phyloP scores from a whole-genome alignment of 805 yeast genomes.

The Debaryomyces hansenii region DNA sequence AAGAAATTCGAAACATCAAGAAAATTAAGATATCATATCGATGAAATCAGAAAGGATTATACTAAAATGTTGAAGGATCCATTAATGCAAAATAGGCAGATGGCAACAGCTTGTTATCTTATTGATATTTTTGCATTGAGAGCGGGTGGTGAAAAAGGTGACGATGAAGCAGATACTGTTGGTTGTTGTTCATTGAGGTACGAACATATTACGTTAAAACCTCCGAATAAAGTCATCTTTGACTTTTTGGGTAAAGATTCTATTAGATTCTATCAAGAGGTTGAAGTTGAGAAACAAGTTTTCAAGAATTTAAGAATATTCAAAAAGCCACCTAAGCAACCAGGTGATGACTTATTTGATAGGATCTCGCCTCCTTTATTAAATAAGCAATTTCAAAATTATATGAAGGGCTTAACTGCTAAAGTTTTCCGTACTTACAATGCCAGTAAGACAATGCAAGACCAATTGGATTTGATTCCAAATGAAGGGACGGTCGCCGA shows the following conservation, averaged over 20 bases:
- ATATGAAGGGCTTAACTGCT: conserved; percentile 92
- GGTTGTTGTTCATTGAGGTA: conserved; percentile 94
- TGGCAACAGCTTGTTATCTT: conserved; percentile 90
- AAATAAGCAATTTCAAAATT: conserved; percentile 83
- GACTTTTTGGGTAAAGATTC: conserved; percentile 97
- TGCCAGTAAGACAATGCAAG: conserved; percentile 97
- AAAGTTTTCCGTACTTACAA: conserved; percentile 97
- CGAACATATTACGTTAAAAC: conserved; percentile 83
- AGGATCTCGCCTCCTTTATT: conserved; percentile 79
- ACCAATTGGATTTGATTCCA: conserved; percentile 81
- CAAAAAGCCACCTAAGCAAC: conserved; percentile 83
- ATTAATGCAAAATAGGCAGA: conserved; percentile 82
- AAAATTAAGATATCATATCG: conserved; percentile 72
- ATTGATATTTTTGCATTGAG: conserved; percentile 92
- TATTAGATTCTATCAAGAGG: conserved; percentile 87
- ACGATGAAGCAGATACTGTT: conserved; percentile 97
- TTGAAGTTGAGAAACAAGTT: conserved; percentile 87
- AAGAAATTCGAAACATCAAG: conserved; percentile 94
- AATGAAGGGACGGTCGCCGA: conserved; percentile 87
- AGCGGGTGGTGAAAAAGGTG: conserved; percentile 98
- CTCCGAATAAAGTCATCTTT: conserved; percentile 82
- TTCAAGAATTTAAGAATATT: conserved; percentile 85
- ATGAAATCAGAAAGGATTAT: conserved; percentile 73
- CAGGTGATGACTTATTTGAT: conserved; percentile 92
- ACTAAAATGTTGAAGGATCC: conserved; percentile 65